A percentile compares a stretch with the other conserved stretches of the same genome.
phyloP scores from a whole-genome alignment of 371 early-diverging fungal genomes.

The Mortierella sp. region DNA sequence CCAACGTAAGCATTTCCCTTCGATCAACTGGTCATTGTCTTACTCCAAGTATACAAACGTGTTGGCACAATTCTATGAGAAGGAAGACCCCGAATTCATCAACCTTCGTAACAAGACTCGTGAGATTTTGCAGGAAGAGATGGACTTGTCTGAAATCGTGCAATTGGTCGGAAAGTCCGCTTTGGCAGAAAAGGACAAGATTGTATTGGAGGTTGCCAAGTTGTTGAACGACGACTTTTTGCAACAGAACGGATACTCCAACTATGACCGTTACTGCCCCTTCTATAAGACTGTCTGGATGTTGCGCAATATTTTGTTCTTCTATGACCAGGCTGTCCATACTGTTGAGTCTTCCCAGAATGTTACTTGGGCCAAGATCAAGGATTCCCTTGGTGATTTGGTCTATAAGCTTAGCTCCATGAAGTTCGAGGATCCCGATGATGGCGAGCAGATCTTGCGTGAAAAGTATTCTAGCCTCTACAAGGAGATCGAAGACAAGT shows the following conservation, averaged over 20 bases:
- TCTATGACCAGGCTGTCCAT: constrained; percentile 95
- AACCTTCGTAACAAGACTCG: constrained; percentile 93
- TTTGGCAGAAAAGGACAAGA: constrained; percentile 99
- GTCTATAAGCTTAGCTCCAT: constrained; percentile 98
- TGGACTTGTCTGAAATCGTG: constrained; percentile 99
- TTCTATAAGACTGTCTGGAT: constrained; percentile 99
- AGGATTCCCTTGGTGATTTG: constrained; percentile 94
- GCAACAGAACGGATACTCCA: constrained; percentile 99
- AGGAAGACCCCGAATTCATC: constrained; percentile 95
- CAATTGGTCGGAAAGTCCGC: constrained; percentile 99
- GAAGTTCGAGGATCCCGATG: constrained; percentile 99
- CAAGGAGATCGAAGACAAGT: constrained; percentile 97
- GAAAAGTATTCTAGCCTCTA: constrained; percentile 89
- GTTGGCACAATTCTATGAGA: constrained; percentile 97
- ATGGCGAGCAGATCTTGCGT: constrained; percentile 89
- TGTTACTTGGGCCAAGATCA: constrained; percentile 96
- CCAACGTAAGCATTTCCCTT: constrained; percentile 99
- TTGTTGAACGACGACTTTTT: constrained; percentile 99
- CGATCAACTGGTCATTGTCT: constrained; percentile 99
- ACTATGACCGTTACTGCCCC: constrained; percentile 99
- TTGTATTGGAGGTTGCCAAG: constrained; percentile 98
- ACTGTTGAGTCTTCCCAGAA: constrained; percentile 93
- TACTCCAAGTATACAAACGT: constrained; percentile 99
- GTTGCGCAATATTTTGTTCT: constrained; percentile 98
- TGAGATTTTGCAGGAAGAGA: constrained; percentile 99